Evolutionary conservation across 768 basidiomycete genomes (phyloP), one percentile per base, ranked within the genome.

Genomic region (Lyophyllum decastes): DNA sequence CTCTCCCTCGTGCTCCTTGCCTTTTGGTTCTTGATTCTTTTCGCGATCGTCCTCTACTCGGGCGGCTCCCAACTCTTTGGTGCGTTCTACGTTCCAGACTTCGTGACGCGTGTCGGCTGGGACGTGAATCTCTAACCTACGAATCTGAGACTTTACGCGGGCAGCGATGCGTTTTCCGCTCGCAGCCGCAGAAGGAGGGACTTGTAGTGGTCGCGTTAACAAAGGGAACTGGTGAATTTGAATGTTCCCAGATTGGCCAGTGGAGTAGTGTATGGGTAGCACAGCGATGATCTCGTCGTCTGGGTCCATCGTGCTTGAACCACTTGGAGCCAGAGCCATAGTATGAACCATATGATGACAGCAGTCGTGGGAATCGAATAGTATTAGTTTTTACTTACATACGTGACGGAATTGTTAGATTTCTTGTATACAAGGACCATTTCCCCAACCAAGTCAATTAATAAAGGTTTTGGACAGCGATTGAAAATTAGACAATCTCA

Each of bases 211-310:
- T 25, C 90, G 81, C 9, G 80, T 85, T 2, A 92, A 76, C 8
- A 94, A 80, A 5, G 93, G 92, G 64, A 86, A 94, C 62, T 94
- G 92, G 64, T 93, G 90, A 4, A 94, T 71, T 35, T 93, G 90
- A 38, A 94, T 69, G 66, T 86, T 80, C 2, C 87, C 82, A 33
- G 74, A 68, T 21, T 89, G 81, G 16, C 73, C 70, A 67, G 87
- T 83, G 40, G 89, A 87, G 62, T 82, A 85, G 63, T 87, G 87
- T 52, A 94, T 82, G 35, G 92, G 92, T 51, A 94, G 76, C 48
- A 85, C 76, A 62, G 77, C 76, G 58, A 92, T 78, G 54, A 91
- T 71, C 63, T 86, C 83, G 72, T 91, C 90, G 60, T 84, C 76
- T 53, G 55, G 53, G 30, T 30, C 30, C 30, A 57, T 69, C 62